These are phyloP conservation scores for Cutaneotrichosporon cyanovorans DNA, from an alignment of 1,284 basidiomycete genomes.

Conservation along the genomic window DNA sequence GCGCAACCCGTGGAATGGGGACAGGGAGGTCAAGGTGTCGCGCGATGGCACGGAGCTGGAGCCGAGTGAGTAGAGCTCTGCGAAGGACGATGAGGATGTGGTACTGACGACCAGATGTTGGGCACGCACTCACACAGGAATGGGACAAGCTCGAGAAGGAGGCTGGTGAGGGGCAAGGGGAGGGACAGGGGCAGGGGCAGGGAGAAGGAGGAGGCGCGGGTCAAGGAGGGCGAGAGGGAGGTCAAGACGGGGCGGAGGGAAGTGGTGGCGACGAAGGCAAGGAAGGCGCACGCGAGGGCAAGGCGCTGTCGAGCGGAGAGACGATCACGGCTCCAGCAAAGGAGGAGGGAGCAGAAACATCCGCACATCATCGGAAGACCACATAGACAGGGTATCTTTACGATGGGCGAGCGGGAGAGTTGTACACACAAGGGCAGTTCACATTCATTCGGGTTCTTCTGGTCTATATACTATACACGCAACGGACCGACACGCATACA, in stretches of 20 bases:
- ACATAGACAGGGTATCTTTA: too few relatives aligned
- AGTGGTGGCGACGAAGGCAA: not conserved
- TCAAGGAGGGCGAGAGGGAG: not conserved
- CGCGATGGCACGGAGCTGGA: conserved; percentile 88
- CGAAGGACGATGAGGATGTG: not conserved
- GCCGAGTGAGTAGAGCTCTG: conserved; percentile 49
- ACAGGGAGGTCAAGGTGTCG: conserved; percentile 82
- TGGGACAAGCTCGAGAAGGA: conserved; percentile 52
- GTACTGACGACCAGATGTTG: conserved; percentile 49
- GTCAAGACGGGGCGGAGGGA: not conserved
- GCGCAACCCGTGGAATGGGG: conserved; percentile 88
- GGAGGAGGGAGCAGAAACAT: too few relatives aligned
- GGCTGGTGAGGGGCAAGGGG: not conserved
- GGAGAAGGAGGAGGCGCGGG: not conserved
- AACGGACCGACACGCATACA: too few relatives aligned
- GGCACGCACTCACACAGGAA: conserved; percentile 63
- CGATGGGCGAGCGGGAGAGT: too few relatives aligned
- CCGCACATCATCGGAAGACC: too few relatives aligned
- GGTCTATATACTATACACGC: too few relatives aligned
- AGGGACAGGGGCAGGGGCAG: conserved; percentile 1
- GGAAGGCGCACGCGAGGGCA: not conserved
- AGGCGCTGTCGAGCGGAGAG: too few relatives aligned
- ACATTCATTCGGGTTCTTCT: too few relatives aligned
- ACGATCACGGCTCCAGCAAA: too few relatives aligned
- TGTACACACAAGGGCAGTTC: too few relatives aligned